These are phyloP conservation scores for Citropsis articulata DNA, from an alignment of 345 rosid genomes.

Conservation along the genomic window DNA sequence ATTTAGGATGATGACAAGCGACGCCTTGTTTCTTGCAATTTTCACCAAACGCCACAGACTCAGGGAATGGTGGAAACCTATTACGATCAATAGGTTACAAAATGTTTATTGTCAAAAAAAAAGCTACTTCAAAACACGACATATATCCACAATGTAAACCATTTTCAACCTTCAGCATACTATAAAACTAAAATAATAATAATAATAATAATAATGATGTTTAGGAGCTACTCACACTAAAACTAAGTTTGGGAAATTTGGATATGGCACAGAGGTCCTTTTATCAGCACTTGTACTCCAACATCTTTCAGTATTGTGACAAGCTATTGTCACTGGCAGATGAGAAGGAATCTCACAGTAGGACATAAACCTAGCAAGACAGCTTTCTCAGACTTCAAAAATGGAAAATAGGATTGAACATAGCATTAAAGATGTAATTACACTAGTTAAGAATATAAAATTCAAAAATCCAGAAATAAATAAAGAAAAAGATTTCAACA, in stretches of 20 bases:
- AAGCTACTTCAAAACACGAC: background rate
- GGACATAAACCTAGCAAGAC: conserved; percentile 61
- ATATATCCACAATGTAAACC: conserved; percentile 9
- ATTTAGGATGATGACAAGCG: conserved; percentile 95
- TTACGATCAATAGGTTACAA: conserved; percentile 17
- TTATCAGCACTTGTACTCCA: conserved; percentile 71
- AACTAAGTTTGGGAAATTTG: conserved; percentile 66
- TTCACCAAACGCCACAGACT: conserved; percentile 79
- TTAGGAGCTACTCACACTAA: conserved; percentile 55
- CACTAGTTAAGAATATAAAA: background rate
- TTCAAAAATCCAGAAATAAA: background rate
- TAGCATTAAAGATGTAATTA: background rate
- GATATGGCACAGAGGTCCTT: conserved; percentile 56
- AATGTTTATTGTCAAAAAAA: conserved; percentile 4
- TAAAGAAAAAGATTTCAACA: background rate
- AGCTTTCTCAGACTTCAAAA: conserved; percentile 22
- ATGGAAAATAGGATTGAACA: conserved; percentile 1
- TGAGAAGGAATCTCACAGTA: conserved; percentile 65
- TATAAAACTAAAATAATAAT: background rate
- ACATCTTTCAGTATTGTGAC: conserved; percentile 73
- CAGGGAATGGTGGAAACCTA: conserved; percentile 89
- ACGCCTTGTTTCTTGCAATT: conserved; percentile 77
- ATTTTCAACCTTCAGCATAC: background rate
- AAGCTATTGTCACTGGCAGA: conserved; percentile 84
- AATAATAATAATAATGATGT: background rate